phyloP scores from a whole-genome alignment of 257 asterid genomes.

The Pogostemon cablin region DNA sequence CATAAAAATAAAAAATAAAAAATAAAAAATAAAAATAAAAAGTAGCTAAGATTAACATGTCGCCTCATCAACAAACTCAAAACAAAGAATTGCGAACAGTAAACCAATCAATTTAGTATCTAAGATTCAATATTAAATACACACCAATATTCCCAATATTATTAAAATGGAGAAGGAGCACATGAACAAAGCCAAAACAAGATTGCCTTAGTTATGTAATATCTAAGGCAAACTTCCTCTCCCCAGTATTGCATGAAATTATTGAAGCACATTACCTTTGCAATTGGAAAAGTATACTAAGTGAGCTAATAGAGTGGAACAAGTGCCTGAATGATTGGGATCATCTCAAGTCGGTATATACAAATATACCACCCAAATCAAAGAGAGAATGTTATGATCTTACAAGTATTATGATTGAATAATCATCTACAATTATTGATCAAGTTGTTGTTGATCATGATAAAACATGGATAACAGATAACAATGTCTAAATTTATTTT shows the following conservation, averaged over 20 bases:
- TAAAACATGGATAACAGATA: neutral
- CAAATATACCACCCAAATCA: conserved; percentile 15
- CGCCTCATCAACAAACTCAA: neutral
- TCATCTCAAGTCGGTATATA: neutral
- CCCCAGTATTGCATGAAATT: neutral
- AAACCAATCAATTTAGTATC: neutral
- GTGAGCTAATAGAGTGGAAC: neutral
- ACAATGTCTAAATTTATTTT: neutral
- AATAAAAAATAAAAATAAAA: neutral
- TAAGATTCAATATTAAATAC: conserved; percentile 13
- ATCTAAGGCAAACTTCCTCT: too few relatives aligned
- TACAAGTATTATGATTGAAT: too few relatives aligned
- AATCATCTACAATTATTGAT: conserved; percentile 11
- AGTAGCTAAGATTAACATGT: too few relatives aligned
- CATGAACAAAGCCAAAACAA: conserved; percentile 4
- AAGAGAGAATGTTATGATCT: neutral
- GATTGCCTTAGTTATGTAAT: neutral
- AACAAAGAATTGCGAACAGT: neutral
- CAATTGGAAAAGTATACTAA: conserved; percentile 3
- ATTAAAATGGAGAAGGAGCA: neutral
- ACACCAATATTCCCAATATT: neutral
- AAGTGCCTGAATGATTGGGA: neutral
- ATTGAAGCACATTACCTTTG: neutral
- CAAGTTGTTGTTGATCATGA: conserved; percentile 15
- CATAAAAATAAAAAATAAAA: conserved; percentile 7